Conservation (phyloP, 2,329 filamentous ascomycete genomes). For the Hymenoscyphus fraxineus region DNA sequence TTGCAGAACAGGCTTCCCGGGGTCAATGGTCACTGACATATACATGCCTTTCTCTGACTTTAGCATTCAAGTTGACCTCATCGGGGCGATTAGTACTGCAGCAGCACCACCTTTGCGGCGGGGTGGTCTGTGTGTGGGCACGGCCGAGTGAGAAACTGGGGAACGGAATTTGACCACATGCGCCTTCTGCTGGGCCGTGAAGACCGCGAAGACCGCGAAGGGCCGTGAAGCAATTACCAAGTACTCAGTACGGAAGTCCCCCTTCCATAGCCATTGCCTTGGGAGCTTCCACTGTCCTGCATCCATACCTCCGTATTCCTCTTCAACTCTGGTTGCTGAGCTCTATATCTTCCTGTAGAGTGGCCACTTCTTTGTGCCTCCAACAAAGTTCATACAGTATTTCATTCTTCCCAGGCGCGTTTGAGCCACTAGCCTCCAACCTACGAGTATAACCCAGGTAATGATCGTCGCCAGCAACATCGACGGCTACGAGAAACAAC, state of each 20-base stretch:
- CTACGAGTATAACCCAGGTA: background rate
- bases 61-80: no score
- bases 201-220: background rate
- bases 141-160: background rate
- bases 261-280: no score
- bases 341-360: background rate
- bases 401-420: background rate
- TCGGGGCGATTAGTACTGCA: no score
- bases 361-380: background rate
- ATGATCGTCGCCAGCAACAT: background rate
- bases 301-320: background rate
- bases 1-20: no score
- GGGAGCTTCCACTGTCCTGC: background rate
- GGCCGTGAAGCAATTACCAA: no score
- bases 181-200: background rate
- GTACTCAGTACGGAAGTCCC: no score
- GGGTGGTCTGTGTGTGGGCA: conserved; percentile 1
- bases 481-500: background rate
- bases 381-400: background rate
- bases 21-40: no score
- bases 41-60: no score
- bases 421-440: background rate
- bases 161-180: background rate
- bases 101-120: background rate
- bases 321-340: background rate